Percentiles rank a stretch among this genome's conserved stretches.
Conservation (phyloP, 345 rosid genomes). For the Garcia nutans region DNA sequence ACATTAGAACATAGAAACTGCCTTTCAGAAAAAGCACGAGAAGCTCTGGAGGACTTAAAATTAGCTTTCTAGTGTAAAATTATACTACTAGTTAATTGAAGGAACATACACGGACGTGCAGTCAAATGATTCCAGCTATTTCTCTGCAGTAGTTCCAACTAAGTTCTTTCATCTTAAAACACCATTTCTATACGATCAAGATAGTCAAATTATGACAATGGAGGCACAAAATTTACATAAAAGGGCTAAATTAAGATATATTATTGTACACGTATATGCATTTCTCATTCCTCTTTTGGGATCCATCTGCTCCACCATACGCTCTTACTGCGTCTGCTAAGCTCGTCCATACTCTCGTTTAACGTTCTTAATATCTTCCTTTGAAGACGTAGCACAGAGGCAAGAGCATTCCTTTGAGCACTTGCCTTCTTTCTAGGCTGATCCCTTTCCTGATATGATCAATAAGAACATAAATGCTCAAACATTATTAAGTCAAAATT, state of each 20-base stretch:
- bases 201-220: conserved; percentile 3
- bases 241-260: not conserved
- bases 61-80: not conserved
- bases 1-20: no score
- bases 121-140: conserved; percentile 30
- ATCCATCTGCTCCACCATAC: conserved; percentile 98
- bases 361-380: conserved; percentile 70
- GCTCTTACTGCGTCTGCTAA: conserved; percentile 65
- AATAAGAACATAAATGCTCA: conserved; percentile 1
- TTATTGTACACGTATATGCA: conserved; percentile 26
- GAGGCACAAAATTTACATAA: conserved; percentile 33
- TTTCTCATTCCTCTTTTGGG: conserved; percentile 71
- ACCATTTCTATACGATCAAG: conserved; percentile 17
- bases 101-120: conserved; percentile 27
- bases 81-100: conserved; percentile 2
- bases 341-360: conserved; percentile 75
- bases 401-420: conserved; percentile 69
- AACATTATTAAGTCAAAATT: not conserved
- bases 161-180: conserved; percentile 23
- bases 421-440: conserved; percentile 60
- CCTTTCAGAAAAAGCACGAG: not conserved
- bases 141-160: conserved; percentile 29
- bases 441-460: conserved; percentile 45
- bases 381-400: conserved; percentile 70
- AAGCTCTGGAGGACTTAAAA: not conserved